Evolutionary conservation across 2,329 filamentous ascomycete species (phyloP).

Genomic region (Setomelanomma holmii): DNA sequence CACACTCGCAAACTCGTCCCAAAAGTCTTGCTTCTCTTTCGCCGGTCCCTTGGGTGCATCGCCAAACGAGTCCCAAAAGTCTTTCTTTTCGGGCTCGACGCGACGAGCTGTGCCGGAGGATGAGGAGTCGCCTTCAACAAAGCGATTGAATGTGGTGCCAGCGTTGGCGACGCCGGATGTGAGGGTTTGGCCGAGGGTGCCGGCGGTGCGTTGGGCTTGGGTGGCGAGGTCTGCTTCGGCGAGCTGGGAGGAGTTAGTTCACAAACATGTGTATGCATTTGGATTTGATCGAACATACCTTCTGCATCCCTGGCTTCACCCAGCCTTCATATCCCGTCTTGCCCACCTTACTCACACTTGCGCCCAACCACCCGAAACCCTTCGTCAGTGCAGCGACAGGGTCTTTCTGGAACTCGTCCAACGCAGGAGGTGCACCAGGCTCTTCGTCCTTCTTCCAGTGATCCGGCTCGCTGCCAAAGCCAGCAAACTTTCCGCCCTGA

Average conservation of each 20-base stretch:
- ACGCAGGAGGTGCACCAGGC: conserved; percentile 63
- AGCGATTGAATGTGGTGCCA: conserved; percentile 80
- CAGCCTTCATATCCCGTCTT: conserved; percentile 91
- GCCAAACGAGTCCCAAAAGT: conserved; percentile 70
- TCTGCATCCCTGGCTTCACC: conserved; percentile 90
- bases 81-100: conserved; percentile 67
- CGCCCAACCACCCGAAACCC: conserved; percentile 93
- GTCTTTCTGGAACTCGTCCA: conserved; percentile 92
- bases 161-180: conserved; percentile 73
- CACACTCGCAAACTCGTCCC: conserved; percentile 55
- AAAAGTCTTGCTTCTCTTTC: conserved; percentile 61
- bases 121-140: conserved; percentile 75
- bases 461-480: conserved; percentile 82
- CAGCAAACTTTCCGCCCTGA: conserved; percentile 90
- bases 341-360: conserved; percentile 85
- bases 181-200: conserved; percentile 66
- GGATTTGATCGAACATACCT: conserved; percentile 59
- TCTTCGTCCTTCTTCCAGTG: conserved; percentile 54
- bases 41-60: conserved; percentile 62
- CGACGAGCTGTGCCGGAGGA: conserved; percentile 5
- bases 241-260: conserved; percentile 60
- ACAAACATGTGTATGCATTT: neutral
- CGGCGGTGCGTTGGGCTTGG: conserved; percentile 66
- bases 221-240: conserved; percentile 68
- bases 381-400: conserved; percentile 87